Base-by-base conservation (phyloP, 2,329 filamentous ascomycete genomes). In the Amauroascus verrucosus region DNA sequence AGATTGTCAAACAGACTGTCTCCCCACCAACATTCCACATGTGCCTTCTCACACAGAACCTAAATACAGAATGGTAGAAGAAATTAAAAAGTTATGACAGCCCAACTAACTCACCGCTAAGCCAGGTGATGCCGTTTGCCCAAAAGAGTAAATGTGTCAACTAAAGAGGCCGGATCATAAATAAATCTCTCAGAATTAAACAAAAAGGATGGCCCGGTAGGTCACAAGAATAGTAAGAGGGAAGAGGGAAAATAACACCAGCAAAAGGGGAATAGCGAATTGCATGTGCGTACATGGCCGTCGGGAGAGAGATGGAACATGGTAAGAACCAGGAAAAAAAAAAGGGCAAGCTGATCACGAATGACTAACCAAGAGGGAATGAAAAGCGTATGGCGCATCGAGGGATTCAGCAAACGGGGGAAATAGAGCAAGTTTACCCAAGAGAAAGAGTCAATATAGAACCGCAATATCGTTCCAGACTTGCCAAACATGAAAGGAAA, bases 181-280 rank as follows among this genome's bases (percentile, higher is more conserved):
- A 40, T 26, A 51, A 28, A 37, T 35, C 50, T 41, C 40, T 52
- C 30, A 52, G 37, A 14, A 52, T 51, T 18, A 32, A 20, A 20
- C 20, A 50, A 38, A 61, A 60, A 54, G 59, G 40, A 55, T 24
- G 32, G 18, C 18, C 20, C 13, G 7, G 22, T 38, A 13, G 28
- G 54, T 55, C 53, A 58, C 47, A 45, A 47, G 35, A 35, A 51
- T 22, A 43, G 8, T 37, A 54, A 46, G 54, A 38, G 48, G 51
- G 45, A 46, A 28, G 43, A 41, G 37, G 35, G 44, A 22, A 49
- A 40, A 30, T 9, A 50, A 49, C 11, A 49, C 32, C 7, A 30
- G 40, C 26, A 40, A 68, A 62, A 61, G 61, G 64, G 63, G 65
- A 60, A 53, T 41, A 57, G 56, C 60, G 58, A 64, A 65, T 33